Conservation (phyloP, 441 rosid species). For the Gossypium lobatum region DNA sequence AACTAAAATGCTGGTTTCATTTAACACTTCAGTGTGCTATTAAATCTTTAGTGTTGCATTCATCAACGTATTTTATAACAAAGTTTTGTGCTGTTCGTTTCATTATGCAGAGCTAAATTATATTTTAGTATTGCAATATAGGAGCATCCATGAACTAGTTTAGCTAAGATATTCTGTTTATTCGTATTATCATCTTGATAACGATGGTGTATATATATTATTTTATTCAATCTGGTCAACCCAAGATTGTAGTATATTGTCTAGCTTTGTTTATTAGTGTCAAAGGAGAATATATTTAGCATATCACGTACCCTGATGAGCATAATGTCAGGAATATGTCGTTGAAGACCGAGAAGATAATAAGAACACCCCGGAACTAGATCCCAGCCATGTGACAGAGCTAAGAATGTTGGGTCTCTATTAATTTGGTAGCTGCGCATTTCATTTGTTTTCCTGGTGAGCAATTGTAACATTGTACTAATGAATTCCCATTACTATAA, state of each 20-base stretch:
- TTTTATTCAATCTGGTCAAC: background rate
- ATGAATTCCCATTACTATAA: background rate
- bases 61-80: background rate
- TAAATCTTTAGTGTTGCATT: background rate
- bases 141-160: too few species aligned
- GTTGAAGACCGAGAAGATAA: conserved; percentile 81
- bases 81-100: background rate
- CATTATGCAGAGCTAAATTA: background rate
- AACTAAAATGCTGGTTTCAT: background rate
- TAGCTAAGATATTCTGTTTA: background rate
- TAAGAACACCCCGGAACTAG: conserved; percentile 77
- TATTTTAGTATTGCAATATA: too few species aligned
- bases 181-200: background rate
- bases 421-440: conserved; percentile 26
- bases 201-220: background rate
- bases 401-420: conserved; percentile 93
- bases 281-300: background rate
- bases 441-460: conserved; percentile 20
- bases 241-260: background rate
- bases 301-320: conserved; percentile 5
- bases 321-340: conserved; percentile 64
- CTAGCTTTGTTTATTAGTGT: conserved; percentile 1
- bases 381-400: conserved; percentile 78
- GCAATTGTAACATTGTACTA: conserved; percentile 2
- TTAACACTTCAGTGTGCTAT: background rate